A percentile compares a stretch with the other conserved stretches of the same genome.
Evolutionary conservation across 1,284 basidiomycete genomes (phyloP).

Genomic region (Melampsora americana): DNA sequence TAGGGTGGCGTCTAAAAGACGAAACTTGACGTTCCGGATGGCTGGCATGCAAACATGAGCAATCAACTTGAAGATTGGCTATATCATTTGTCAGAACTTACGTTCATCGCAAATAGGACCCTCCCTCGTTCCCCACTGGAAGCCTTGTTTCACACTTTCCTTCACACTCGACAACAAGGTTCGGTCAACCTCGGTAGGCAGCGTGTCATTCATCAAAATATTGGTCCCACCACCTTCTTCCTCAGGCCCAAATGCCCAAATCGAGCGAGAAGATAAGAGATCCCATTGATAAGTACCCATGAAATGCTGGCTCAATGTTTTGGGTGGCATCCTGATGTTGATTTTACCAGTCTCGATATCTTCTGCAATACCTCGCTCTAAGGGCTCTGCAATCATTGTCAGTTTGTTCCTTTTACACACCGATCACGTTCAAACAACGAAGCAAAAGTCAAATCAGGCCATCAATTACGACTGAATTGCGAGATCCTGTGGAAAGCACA

Average conservation of each 20-base stretch:
- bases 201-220: constrained; percentile 87
- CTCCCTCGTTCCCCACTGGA: constrained; percentile 98
- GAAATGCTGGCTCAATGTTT: constrained; percentile 89
- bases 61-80: too few species aligned
- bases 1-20: constrained; percentile 82
- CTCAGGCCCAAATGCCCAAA: constrained; percentile 99
- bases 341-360: constrained; percentile 88
- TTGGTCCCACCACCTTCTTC: constrained; percentile 77
- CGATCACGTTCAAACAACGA: constrained; percentile 7
- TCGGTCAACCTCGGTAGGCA: constrained; percentile 93
- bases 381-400: constrained; percentile 94
- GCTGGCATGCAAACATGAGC: constrained; percentile 59
- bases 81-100: constrained; percentile 59
- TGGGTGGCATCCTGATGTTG: constrained; percentile 85
- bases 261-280: constrained; percentile 88
- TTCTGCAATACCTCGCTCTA: constrained; percentile 87
- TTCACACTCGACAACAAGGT: constrained; percentile 81
- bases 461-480: too few species aligned
- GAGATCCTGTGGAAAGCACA: not conserved
- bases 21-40: constrained; percentile 97
- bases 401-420: constrained; percentile 71
- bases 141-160: constrained; percentile 96
- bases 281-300: constrained; percentile 98
- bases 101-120: constrained; percentile 97
- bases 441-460: constrained; percentile 16